Base-by-base conservation (phyloP, 129 eudicot species). In the Deinandra increscens region DNA sequence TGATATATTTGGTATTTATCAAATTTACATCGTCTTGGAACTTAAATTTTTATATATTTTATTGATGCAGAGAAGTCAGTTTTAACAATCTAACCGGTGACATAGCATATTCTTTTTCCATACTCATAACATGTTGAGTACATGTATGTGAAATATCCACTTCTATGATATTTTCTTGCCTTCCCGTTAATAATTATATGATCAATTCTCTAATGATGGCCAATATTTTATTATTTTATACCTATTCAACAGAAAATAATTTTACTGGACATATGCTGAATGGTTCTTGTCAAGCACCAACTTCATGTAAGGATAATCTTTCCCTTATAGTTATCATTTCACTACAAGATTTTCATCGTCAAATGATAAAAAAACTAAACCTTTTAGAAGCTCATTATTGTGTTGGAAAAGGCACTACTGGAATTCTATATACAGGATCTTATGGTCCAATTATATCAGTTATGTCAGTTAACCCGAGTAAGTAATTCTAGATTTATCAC, bases 391-490 rank as follows among this genome's bases (percentile, higher is more conserved):
- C 50, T 44, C 4, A 13, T 0, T n/a, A n/a, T 38, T 86, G 90
- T 90, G 90, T 88, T 18, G 96, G 94, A 54, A 86, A 58, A 76
- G 94, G 94, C 62, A 89, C 96, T 69, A 81, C 90, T 15, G 90
- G 90, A 38, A 89, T 89, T 71, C 93, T 93, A 9, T 15, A 31
- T 26, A 82, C 90, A 76, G 96, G 96, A 80, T 65, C 11, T 67
- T 89, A 86, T 73, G 96, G 93, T 62, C 96, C 96, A 42, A 81
- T 86, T 38, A 84, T 89, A 74, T 89, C 96, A 33, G 96, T 93
- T 61, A 86, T 89, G 75, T 86, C 93, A 29, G 82, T 89, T 45
- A 86, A 81, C 60, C 90, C 93, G 15, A 86, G 56, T 49, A 49
- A 49, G 56, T 49, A 18, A 49, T 49, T 49, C 1, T 49, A 5